Evolutionary conservation across 352 stramenopile genomes (phyloP).

Genomic region (Globisporangium orthogonon): DNA sequence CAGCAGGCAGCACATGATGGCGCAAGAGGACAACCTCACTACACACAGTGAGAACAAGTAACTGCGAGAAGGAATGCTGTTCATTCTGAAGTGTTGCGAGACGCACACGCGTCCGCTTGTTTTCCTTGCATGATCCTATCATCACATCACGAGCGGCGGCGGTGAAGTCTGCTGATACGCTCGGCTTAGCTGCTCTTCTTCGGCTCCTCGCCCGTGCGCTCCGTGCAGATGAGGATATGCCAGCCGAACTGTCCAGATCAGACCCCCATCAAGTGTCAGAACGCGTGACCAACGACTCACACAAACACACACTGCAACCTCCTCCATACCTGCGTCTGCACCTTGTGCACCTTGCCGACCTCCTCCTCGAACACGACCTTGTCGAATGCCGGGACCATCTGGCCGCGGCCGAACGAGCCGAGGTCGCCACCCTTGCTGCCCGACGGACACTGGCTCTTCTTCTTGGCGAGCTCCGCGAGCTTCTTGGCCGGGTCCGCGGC

Average conservation of each 20-base stretch:
- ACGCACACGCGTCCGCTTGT: too few relatives aligned
- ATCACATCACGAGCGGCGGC: too few relatives aligned
- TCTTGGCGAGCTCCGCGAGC: conserved; percentile 63
- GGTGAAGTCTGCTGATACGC: too few relatives aligned
- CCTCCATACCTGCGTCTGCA: conserved; percentile 49
- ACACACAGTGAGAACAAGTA: too few relatives aligned
- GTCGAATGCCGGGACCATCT: conserved; percentile 79
- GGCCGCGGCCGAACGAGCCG: conserved; percentile 57
- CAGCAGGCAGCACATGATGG: neutral
- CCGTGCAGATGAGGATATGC: conserved; percentile 51
- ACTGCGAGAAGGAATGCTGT: neutral
- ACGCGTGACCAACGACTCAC: neutral
- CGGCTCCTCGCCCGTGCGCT: neutral
- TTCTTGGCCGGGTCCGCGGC: conserved; percentile 45
- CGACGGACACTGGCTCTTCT: conserved; percentile 68
- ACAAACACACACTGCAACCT: neutral
- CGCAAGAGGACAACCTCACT: neutral
- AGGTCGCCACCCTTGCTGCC: conserved; percentile 60
- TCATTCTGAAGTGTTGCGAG: neutral
- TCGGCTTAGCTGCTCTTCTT: neutral
- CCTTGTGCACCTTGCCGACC: conserved; percentile 72
- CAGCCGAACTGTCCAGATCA: conserved; percentile 30
- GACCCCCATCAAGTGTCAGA: neutral
- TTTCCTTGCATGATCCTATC: too few relatives aligned
- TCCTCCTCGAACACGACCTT: conserved; percentile 62